These are phyloP conservation scores for Arthrobotrys sphaeroides DNA, from an alignment of 2,329 filamentous ascomycete genomes.

Conservation along the genomic window DNA sequence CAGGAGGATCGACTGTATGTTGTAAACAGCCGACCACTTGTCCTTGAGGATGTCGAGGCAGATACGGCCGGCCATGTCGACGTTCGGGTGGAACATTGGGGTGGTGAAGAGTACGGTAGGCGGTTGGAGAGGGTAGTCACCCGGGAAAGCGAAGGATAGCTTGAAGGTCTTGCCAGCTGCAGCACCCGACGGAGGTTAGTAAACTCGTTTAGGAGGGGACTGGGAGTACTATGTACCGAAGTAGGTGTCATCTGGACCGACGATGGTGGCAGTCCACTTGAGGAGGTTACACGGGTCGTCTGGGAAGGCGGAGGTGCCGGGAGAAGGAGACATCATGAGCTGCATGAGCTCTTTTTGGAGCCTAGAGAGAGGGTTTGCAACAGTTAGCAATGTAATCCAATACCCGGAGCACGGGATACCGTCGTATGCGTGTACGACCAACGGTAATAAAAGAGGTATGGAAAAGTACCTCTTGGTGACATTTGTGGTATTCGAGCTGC, in stretches of 20 bases:
- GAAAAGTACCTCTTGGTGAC: constrained; percentile 77
- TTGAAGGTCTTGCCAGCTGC: constrained; percentile 82
- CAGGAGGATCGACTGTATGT: constrained; percentile 89
- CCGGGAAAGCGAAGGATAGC: constrained; percentile 87
- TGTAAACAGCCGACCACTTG: constrained; percentile 98
- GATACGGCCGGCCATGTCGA: constrained; percentile 96
- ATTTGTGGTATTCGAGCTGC: constrained; percentile 68
- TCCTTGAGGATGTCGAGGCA: constrained; percentile 96
- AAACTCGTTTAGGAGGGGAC: background rate
- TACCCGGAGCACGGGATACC: no score
- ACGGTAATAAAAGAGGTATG: background rate
- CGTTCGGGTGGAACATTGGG: constrained; percentile 98
- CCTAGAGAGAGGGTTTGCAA: constrained; percentile 65
- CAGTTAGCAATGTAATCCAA: background rate
- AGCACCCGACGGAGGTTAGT: background rate
- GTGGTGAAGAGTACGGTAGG: constrained; percentile 97
- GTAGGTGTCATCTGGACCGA: constrained; percentile 76
- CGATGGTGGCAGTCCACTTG: constrained; percentile 92
- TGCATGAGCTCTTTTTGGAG: constrained; percentile 98
- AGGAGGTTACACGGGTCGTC: constrained; percentile 88
- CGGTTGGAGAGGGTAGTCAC: constrained; percentile 90
- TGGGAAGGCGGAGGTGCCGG: constrained; percentile 94
- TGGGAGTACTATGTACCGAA: constrained; percentile 28
- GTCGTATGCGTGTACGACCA: no score
- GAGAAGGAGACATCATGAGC: constrained; percentile 93